Evolutionary conservation across 257 asterid species (phyloP).

Genomic region (Paraleonurus japonicus): DNA sequence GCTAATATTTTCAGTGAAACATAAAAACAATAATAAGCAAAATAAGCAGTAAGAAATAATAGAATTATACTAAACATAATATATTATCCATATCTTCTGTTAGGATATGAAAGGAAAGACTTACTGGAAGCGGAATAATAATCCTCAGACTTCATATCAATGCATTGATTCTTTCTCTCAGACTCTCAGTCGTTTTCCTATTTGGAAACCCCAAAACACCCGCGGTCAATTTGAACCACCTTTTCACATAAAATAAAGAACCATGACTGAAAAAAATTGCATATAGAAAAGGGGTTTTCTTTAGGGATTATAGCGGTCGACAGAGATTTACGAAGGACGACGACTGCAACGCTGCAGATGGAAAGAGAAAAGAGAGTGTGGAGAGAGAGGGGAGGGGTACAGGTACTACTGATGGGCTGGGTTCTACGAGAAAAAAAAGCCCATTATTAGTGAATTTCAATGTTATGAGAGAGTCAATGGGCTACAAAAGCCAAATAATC

Average conservation of each 20-base stretch:
- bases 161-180: constrained; percentile 29
- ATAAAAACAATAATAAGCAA: not conserved
- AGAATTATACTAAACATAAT: not conserved
- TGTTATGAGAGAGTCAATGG: too few relatives aligned
- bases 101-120: constrained; percentile 16
- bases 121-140: constrained; percentile 38
- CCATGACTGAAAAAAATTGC: not conserved
- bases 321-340: constrained; percentile 18
- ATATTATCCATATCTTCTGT: not conserved
- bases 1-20: not conserved
- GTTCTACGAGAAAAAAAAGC: not conserved
- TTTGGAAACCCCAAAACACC: constrained; percentile 13
- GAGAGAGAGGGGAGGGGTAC: not conserved
- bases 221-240: constrained; percentile 19
- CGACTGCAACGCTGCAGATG: constrained; percentile 31
- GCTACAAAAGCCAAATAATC: not conserved
- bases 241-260: not conserved
- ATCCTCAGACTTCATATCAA: constrained; percentile 44
- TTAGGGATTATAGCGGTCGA: constrained; percentile 3
- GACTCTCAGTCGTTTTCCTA: not conserved
- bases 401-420: constrained; percentile 10
- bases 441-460: not conserved
- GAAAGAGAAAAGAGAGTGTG: constrained; percentile 17
- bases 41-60: not conserved
- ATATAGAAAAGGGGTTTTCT: not conserved